phyloP scores from a whole-genome alignment of 139 green algal species.

The Coelastrella sp. region DNA sequence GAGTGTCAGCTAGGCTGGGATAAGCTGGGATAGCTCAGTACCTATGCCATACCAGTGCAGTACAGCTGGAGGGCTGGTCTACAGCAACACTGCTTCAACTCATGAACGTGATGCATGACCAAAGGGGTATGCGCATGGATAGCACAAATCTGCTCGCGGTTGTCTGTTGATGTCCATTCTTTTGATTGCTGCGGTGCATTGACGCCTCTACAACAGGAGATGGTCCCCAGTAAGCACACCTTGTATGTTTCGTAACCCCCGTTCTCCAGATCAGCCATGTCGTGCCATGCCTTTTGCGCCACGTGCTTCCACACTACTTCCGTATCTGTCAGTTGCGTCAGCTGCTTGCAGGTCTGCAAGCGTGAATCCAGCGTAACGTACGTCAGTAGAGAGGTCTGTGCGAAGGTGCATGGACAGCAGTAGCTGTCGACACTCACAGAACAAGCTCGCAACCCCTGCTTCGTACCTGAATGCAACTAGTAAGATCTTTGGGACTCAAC shows the following conservation, averaged over 20 bases:
- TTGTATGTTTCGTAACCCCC: neutral
- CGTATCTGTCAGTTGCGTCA: constrained; percentile 7
- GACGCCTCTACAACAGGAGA: too few relatives aligned
- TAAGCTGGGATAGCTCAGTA: too few relatives aligned
- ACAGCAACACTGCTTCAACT: too few relatives aligned
- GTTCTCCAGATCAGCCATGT: neutral
- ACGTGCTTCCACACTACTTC: neutral
- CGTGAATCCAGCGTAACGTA: neutral
- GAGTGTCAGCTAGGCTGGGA: neutral
- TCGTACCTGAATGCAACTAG: neutral
- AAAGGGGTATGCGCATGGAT: neutral
- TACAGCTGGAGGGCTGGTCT: too few relatives aligned
- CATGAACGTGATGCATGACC: neutral
- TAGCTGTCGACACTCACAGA: neutral
- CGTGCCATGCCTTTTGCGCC: neutral
- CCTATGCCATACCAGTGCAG: too few relatives aligned
- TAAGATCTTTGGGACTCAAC: neutral
- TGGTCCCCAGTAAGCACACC: too few relatives aligned
- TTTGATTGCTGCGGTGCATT: too few relatives aligned
- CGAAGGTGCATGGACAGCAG: neutral
- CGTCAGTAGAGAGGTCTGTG: neutral
- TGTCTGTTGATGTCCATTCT: too few relatives aligned
- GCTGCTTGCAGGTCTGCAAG: neutral
- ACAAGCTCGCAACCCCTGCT: neutral
- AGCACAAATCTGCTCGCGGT: neutral